phyloP scores from a whole-genome alignment of 2,329 filamentous ascomycete species.

The Pestalotiopsis sp. region DNA sequence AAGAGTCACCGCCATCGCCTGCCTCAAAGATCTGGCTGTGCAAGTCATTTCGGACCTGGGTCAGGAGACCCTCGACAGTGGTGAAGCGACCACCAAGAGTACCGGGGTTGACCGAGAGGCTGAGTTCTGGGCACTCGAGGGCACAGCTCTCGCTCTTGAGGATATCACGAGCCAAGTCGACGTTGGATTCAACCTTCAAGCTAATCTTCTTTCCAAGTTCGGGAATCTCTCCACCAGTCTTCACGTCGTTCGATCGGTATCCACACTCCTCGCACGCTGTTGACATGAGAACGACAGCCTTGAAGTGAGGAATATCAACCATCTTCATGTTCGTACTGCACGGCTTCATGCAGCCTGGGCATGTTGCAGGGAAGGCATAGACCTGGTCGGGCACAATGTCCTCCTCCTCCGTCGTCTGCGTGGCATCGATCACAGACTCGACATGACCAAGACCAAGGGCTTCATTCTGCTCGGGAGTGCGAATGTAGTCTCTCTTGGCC shows the following conservation, averaged over 20 bases:
- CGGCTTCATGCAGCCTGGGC: constrained; percentile 83
- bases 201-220: constrained; percentile 83
- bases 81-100: constrained; percentile 96
- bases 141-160: constrained; percentile 94
- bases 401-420: constrained; percentile 51
- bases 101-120: constrained; percentile 85
- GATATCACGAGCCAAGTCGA: constrained; percentile 88
- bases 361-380: constrained; percentile 89
- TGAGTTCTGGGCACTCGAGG: constrained; percentile 83
- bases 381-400: constrained; percentile 93
- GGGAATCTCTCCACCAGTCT: constrained; percentile 92
- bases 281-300: constrained; percentile 94
- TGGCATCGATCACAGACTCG: constrained; percentile 50
- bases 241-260: constrained; percentile 95
- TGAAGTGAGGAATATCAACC: constrained; percentile 97
- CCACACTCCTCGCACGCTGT: constrained; percentile 91
- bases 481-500: constrained; percentile 79
- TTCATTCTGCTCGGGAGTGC: constrained; percentile 85
- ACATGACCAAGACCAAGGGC: constrained; percentile 75
- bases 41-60: constrained; percentile 89
- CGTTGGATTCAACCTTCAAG: constrained; percentile 66
- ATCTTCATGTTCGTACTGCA: constrained; percentile 98
- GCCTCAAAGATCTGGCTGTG: constrained; percentile 84
- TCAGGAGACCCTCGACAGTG: constrained; percentile 90
- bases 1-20: constrained; percentile 77